Base-by-base conservation (phyloP, 257 asterid species). In the Lavandula angustifolia region DNA sequence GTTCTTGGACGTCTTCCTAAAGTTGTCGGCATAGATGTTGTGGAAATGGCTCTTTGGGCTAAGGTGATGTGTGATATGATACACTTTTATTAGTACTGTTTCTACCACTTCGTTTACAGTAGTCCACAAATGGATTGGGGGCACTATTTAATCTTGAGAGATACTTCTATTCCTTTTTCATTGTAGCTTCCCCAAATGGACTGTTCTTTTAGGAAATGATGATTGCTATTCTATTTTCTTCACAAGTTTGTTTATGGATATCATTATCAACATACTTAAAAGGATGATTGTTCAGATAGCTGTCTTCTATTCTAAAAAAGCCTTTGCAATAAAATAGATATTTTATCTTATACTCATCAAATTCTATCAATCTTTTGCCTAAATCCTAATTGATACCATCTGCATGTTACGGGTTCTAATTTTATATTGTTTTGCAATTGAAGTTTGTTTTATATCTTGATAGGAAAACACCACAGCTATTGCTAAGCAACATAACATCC, bases 11-110 rank as follows among this genome's bases (percentile, higher is more conserved):
- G 84, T 75, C 84, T 90, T 41, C 99, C 99, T 33, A 94, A 94
- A 85, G 95, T 94, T 72, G 88, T 87, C 40, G 99, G 99, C 64
- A 81, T 94, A 66, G 99, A 90, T 75, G 97, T 94, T 62, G 97
- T 94, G 75, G 99, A 94, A 92, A 94, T 94, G 99, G 99, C 99
- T 81, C 92, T 94, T 78, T 94, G 99, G 99, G 97, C 97, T 69
- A 94, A 94, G 96, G 99, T 94, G 73, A 65, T 56, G 51, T 18
- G 33, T 33, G 37, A 60, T 51, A 34, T 60, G 13, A 54, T 55
- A 43, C 35, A 31, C 53, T 44, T 77, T 63, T 56, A 49, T 68
- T 62, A 54, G 64, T 70, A 29, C 31, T 66, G 32, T 43, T 41
- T 40, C 49, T 70, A 65, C 62, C 63, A 51, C 59, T 60, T 64